Base-by-base conservation (phyloP, 176 grass and related monocot species). In the Bonia amplexicaulis region DNA sequence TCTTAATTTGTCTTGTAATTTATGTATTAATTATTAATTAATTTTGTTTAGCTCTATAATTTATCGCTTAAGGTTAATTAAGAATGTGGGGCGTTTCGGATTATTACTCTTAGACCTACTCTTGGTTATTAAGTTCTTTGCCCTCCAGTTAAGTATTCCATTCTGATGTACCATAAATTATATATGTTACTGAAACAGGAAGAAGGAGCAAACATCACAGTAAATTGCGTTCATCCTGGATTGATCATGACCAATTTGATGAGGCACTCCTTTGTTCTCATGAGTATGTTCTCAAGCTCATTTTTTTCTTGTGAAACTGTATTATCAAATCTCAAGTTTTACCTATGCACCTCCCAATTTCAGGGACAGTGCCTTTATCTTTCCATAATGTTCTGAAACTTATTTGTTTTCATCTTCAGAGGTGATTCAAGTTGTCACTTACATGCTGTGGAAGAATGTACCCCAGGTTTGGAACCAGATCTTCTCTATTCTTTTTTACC, bases 181-280 rank as follows among this genome's bases (percentile, higher is more conserved):
- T 84, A 3, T 84, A 2, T 80, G n/a, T 88, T 74, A 27, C 22
- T 55, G 6, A 76, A 90, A 92, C 89, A 98, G 96, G 88, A 90
- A 80, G 91, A 90, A 80, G 93, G 96, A 83, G 88, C 89, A 41
- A 98, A 98, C 77, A 81, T 98, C 64, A 95, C 89, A 75, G 78
- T 89, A 46, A 98, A 98, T 39, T 90, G 91, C 47, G 89, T 98
- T 61, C 96, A 98, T 92, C 96, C 96, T 59, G 96, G 96, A 85
- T 58, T 98, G 81, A 98, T 98, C 88, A 92, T 93, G 96, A 98
- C 96, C 26, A 93, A 95, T 90, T 87, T 98, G 88, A 92, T 93
- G 93, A 92, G 93, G 80, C 96, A 98, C 70, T 95, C 96, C 29
- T 87, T 84, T 59, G 54, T 85, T 87, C 72, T 93, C 53, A 93